Conservation (phyloP, 805 yeast species). For the Candida suzukii region DNA sequence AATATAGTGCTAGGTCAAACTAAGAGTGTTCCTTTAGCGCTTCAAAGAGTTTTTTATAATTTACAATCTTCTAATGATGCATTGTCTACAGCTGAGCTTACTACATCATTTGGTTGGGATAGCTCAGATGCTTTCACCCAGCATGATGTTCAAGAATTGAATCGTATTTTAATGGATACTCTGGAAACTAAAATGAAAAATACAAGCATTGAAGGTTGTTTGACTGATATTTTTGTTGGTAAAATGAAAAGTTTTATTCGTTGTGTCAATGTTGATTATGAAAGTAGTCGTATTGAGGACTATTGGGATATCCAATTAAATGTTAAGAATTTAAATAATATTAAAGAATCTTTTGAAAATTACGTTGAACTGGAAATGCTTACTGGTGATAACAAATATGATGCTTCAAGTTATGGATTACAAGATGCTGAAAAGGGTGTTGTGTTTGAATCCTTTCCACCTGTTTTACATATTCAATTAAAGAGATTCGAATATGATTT, state of each 20-base stretch:
- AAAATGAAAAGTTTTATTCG: slow-evolving; percentile 93
- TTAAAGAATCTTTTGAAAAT: slow-evolving; percentile 72
- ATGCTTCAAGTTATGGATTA: slow-evolving; percentile 80
- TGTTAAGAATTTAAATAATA: slow-evolving; percentile 72
- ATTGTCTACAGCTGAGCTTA: slow-evolving; percentile 78
- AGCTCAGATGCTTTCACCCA: slow-evolving; percentile 92
- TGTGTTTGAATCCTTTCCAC: slow-evolving; percentile 83
- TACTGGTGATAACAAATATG: slow-evolving; percentile 93
- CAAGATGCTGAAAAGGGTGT: slow-evolving; percentile 98
- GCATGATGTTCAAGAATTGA: slow-evolving; percentile 96
- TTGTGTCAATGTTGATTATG: slow-evolving; percentile 89
- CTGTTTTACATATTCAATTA: slow-evolving; percentile 86
- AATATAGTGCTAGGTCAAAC: slow-evolving; percentile 26
- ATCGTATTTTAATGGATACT: slow-evolving; percentile 91
- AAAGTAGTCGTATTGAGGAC: slow-evolving; percentile 86
- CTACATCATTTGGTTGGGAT: slow-evolving; percentile 96
- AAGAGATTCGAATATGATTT: slow-evolving; percentile 94
- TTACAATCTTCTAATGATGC: slow-evolving; percentile 69
- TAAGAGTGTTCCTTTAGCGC: slow-evolving; percentile 66
- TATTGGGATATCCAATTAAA: slow-evolving; percentile 98
- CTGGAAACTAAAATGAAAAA: slow-evolving; percentile 89
- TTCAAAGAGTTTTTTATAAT: slow-evolving; percentile 82
- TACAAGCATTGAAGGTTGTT: slow-evolving; percentile 65
- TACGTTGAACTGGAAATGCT: slow-evolving; percentile 84
- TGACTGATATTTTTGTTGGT: slow-evolving; percentile 86